Conservation (phyloP, 495 filamentous ascomycete genomes). For the Alectoria sarmentosa region DNA sequence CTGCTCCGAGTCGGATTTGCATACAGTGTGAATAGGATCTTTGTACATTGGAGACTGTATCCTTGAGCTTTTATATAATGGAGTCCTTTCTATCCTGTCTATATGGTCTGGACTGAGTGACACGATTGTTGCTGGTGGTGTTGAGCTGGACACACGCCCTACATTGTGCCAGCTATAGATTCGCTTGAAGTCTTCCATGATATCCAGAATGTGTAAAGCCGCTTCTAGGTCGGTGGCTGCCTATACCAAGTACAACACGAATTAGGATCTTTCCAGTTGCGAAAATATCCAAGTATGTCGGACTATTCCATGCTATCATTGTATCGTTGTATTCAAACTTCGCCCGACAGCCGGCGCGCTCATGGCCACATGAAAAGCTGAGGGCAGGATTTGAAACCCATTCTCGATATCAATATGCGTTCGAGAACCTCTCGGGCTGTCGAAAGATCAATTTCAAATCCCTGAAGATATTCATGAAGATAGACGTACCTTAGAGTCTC, state of each 20-base stretch:
- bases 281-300: neutral
- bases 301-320: neutral
- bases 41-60: neutral
- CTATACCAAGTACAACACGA: neutral
- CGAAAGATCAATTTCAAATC: neutral
- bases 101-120: neutral
- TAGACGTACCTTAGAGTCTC: slow-evolving; percentile 38
- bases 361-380: too few species aligned
- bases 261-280: neutral
- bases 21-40: neutral
- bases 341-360: neutral
- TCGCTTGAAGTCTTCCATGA: too few species aligned
- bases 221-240: neutral
- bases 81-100: neutral
- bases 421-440: slow-evolving; percentile 19
- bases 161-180: too few species aligned
- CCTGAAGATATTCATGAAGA: neutral
- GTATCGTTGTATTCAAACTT: neutral
- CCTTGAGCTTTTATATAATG: neutral
- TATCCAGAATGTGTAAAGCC: neutral
- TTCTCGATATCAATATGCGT: neutral
- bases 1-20: slow-evolving; percentile 2
- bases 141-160: neutral
- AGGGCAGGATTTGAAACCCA: neutral
- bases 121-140: neutral